These are phyloP conservation scores for Trichophyton verrucosum DNA, from an alignment of 2,329 filamentous ascomycete species.

Conservation along the genomic window DNA sequence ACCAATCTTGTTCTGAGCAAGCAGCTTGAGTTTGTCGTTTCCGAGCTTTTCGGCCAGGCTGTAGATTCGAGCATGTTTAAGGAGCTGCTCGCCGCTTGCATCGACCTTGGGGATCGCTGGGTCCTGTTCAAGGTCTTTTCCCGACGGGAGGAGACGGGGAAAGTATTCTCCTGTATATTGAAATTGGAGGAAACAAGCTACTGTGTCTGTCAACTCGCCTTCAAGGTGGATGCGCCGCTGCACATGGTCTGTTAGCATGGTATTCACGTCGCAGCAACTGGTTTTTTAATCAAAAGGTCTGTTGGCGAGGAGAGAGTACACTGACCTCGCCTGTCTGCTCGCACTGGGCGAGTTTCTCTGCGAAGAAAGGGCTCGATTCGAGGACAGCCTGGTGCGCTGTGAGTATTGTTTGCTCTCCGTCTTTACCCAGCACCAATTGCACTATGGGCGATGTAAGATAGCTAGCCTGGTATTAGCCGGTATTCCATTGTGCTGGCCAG, in stretches of 20 bases:
- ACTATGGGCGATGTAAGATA: constrained; percentile 60
- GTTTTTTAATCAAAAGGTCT: too few relatives aligned
- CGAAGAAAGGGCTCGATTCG: constrained; percentile 60
- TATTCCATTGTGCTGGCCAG: background rate
- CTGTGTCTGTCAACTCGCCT: constrained; percentile 57
- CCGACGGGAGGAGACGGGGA: constrained; percentile 48
- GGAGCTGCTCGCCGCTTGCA: constrained; percentile 66
- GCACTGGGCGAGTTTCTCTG: constrained; percentile 42
- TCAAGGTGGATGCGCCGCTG: constrained; percentile 55
- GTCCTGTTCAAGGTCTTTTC: constrained; percentile 58
- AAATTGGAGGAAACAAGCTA: constrained; percentile 69
- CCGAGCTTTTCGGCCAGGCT: constrained; percentile 73
- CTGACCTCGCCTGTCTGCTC: constrained; percentile 44
- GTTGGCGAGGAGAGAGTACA: background rate
- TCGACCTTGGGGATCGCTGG: constrained; percentile 54
- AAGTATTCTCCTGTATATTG: constrained; percentile 84
- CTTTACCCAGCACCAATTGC: constrained; percentile 52
- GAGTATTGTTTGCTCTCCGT: constrained; percentile 49
- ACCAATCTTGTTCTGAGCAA: constrained; percentile 83
- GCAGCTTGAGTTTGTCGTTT: constrained; percentile 53
- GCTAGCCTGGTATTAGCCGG: constrained; percentile 12
- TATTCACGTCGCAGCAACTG: background rate
- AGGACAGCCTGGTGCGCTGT: constrained; percentile 72
- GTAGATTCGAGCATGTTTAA: constrained; percentile 82
- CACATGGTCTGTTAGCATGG: background rate